Conservation (phyloP, 495 filamentous ascomycete species). For the Polyplosphaeria fusca region DNA sequence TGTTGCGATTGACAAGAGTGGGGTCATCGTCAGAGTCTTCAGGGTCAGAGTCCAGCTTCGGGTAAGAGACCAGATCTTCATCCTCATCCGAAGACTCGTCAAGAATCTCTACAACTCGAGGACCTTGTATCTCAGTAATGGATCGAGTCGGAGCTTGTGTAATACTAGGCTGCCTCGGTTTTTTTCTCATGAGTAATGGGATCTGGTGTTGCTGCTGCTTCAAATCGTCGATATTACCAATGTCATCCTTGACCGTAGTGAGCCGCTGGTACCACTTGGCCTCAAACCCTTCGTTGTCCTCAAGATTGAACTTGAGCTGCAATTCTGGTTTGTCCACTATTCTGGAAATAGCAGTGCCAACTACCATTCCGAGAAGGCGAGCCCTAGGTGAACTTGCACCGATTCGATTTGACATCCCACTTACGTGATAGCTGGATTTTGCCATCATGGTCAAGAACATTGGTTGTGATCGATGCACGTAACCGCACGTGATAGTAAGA, state of each 20-base stretch:
- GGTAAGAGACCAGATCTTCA: constrained; percentile 75
- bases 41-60: constrained; percentile 87
- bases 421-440: constrained; percentile 69
- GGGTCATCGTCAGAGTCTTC: constrained; percentile 92
- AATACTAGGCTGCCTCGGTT: neutral
- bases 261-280: constrained; percentile 74
- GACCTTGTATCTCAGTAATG: constrained; percentile 64
- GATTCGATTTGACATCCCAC: constrained; percentile 82
- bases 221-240: constrained; percentile 55
- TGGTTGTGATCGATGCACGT: constrained; percentile 61
- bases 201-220: neutral
- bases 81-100: constrained; percentile 61
- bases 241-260: constrained; percentile 56
- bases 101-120: constrained; percentile 39
- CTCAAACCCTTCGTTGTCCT: constrained; percentile 70
- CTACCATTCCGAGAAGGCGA: constrained; percentile 84
- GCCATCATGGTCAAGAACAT: constrained; percentile 60
- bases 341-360: constrained; percentile 75
- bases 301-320: constrained; percentile 76
- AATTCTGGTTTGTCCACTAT: constrained; percentile 74
- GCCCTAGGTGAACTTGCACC: constrained; percentile 68
- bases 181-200: neutral
- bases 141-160: neutral
- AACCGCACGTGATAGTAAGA: constrained; percentile 73
- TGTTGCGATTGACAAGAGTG: constrained; percentile 75